Evolutionary conservation across 257 asterid species (phyloP).

Genomic region (Nyctanthes arbortristis): DNA sequence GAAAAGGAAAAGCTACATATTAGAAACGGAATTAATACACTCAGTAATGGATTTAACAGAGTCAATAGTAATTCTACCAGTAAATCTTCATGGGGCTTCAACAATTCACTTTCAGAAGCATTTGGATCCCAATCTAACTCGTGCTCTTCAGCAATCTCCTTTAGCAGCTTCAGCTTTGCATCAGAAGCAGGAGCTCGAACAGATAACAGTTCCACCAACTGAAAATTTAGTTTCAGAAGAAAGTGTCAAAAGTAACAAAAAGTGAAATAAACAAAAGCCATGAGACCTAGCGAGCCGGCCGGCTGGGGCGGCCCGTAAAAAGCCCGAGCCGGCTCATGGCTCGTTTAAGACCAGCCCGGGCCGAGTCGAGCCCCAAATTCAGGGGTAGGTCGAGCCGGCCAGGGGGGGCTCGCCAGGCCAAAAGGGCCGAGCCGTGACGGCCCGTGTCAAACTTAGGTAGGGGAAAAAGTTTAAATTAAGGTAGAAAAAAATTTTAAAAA

Average conservation of each 20-base stretch:
- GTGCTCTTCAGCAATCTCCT: conserved; percentile 92
- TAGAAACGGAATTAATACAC: conserved; percentile 4
- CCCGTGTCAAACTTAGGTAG: no score
- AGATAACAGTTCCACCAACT: conserved; percentile 86
- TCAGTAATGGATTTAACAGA: conserved; percentile 3
- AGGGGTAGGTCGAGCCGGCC: no score
- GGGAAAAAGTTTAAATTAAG: no score
- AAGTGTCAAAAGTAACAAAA: conserved; percentile 3
- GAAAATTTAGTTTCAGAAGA: conserved; percentile 15
- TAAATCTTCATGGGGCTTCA: conserved; percentile 86
- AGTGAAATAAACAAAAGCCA: neutral
- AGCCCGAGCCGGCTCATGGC: no score
- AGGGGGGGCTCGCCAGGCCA: no score
- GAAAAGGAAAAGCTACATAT: conserved; percentile 26
- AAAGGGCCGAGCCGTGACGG: no score
- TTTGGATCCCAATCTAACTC: conserved; percentile 93
- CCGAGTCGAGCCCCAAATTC: no score
- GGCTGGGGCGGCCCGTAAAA: no score
- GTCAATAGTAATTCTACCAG: conserved; percentile 46
- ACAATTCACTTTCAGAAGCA: conserved; percentile 67
- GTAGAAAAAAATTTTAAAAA: no score
- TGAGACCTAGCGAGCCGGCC: no score
- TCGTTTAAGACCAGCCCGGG: no score
- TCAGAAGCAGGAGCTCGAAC: conserved; percentile 93
- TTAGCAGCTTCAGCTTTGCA: conserved; percentile 77